phyloP scores from a whole-genome alignment of 176 grass and related monocot species.

The sorghum (Sorghum bicolor) region DNA sequence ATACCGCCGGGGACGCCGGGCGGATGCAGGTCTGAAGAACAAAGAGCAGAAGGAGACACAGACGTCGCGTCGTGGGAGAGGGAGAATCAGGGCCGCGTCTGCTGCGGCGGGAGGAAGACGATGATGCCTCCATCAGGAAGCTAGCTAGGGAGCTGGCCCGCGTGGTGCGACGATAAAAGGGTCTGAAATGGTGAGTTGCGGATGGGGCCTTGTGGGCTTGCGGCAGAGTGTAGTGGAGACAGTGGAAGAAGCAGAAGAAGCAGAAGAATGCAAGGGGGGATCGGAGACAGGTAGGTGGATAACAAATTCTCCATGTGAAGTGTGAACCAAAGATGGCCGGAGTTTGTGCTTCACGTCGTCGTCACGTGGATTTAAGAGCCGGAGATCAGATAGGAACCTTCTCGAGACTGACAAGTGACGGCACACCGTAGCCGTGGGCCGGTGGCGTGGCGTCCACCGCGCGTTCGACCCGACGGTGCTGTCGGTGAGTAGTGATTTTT shows the following conservation, averaged over 20 bases:
- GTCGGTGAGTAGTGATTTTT: too few species aligned
- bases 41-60: slow-evolving; percentile 36
- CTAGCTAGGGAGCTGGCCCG: neutral
- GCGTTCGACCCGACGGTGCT: too few species aligned
- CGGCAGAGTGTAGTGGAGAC: neutral
- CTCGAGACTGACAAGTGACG: neutral
- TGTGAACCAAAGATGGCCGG: neutral
- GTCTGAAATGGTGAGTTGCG: too few species aligned
- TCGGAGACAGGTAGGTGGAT: neutral
- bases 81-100: neutral
- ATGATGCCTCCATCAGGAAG: slow-evolving; percentile 41
- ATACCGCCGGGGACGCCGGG: neutral
- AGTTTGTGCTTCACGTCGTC: neutral
- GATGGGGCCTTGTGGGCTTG: neutral
- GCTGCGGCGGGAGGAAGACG: slow-evolving; percentile 18
- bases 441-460: too few species aligned
- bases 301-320: neutral
- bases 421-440: too few species aligned
- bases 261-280: too few species aligned
- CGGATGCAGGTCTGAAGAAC: slow-evolving; percentile 35
- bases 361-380: too few species aligned
- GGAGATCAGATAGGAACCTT: neutral
- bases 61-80: slow-evolving; percentile 12
- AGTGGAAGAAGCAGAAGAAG: neutral
- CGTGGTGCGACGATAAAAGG: too few species aligned